Evolutionary conservation across 108 stramenopile species (phyloP).

Genomic region (Nitzschia sp.): DNA sequence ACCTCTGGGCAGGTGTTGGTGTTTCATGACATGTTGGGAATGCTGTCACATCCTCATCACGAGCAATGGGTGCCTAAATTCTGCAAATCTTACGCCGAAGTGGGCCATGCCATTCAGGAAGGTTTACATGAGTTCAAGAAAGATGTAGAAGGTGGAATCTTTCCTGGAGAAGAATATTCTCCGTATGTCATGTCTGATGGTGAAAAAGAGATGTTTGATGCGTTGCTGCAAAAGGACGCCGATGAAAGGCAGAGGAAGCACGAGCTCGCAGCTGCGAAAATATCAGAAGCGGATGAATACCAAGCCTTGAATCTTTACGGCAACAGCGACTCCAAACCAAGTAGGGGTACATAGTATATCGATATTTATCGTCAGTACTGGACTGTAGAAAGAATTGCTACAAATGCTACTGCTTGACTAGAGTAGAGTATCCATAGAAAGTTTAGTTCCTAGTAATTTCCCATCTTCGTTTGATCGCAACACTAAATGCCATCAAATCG

Average conservation of each 20-base stretch:
- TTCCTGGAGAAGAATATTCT: constrained; percentile 89
- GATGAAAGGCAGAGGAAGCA: constrained; percentile 54
- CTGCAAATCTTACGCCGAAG: constrained; percentile 94
- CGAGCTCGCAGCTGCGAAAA: constrained; percentile 46
- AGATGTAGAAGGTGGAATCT: constrained; percentile 90
- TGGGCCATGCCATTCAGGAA: constrained; percentile 87
- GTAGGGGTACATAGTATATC: too few species aligned
- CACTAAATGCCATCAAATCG: constrained; percentile 18
- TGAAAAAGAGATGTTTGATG: constrained; percentile 66
- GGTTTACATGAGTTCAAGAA: constrained; percentile 87
- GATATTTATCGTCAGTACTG: too few species aligned
- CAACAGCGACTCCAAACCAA: constrained; percentile 2
- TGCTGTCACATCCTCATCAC: constrained; percentile 97
- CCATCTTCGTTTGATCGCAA: constrained; percentile 8
- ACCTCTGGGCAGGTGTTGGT: constrained; percentile 95
- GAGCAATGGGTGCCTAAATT: constrained; percentile 96
- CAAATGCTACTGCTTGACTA: background rate
- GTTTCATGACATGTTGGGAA: constrained; percentile 98
- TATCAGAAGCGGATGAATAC: constrained; percentile 74
- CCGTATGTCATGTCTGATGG: constrained; percentile 89
- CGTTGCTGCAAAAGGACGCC: constrained; percentile 59
- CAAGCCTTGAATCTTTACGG: constrained; percentile 80
- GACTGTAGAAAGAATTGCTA: background rate
- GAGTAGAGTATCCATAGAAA: background rate
- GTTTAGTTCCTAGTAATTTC: constrained; percentile 9